Evolutionary conservation across 805 yeast species (phyloP).

Genomic region (Candida manassasensis): DNA sequence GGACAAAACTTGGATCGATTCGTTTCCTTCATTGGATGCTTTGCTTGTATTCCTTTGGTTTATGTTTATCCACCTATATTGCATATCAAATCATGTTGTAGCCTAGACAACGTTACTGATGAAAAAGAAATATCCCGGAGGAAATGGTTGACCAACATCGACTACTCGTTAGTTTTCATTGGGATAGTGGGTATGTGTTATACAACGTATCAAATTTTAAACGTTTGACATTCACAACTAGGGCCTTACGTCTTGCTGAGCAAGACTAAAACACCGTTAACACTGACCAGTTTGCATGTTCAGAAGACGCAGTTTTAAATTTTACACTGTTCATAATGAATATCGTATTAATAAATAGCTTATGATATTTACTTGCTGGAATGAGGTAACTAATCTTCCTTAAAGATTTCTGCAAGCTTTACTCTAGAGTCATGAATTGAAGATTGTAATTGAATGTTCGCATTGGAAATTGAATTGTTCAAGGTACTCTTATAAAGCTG

Average conservation of each 20-base stretch:
- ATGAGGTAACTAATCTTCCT: not conserved
- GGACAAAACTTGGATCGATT: constrained; percentile 66
- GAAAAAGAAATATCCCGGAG: constrained; percentile 24
- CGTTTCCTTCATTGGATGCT: constrained; percentile 78
- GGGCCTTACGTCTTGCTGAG: too few relatives aligned
- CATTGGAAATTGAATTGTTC: constrained; percentile 8
- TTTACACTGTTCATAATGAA: too few relatives aligned
- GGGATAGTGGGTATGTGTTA: constrained; percentile 63
- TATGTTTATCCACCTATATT: constrained; percentile 82
- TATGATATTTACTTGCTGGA: too few relatives aligned
- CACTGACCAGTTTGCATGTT: too few relatives aligned
- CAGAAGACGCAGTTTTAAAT: too few relatives aligned
- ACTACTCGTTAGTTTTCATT: constrained; percentile 45
- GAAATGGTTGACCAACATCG: constrained; percentile 37
- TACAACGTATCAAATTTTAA: constrained; percentile 59
- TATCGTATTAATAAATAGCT: too few relatives aligned
- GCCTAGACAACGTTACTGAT: constrained; percentile 12
- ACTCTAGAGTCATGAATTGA: constrained; percentile 25
- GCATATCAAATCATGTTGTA: constrained; percentile 53
- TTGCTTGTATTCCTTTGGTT: constrained; percentile 81
- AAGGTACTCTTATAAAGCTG: constrained; percentile 10
- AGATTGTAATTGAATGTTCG: constrained; percentile 15
- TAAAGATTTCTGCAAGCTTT: constrained; percentile 9
- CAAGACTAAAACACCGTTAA: too few relatives aligned
- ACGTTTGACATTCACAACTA: not conserved